Base-by-base conservation (phyloP, 2,329 filamentous ascomycete genomes). In the Ceratocystis diversiconidia region DNA sequence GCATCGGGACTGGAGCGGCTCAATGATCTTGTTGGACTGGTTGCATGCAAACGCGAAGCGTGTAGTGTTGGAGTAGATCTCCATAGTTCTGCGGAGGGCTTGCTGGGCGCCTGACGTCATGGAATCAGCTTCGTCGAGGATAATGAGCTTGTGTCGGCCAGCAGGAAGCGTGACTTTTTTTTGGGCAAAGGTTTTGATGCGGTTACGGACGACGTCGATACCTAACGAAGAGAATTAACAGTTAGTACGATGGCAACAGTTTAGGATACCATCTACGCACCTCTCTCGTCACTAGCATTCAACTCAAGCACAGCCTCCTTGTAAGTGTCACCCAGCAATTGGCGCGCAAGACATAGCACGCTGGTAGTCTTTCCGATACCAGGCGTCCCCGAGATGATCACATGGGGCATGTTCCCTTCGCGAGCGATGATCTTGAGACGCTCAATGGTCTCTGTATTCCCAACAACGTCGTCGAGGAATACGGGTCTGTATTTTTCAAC, bases 381-480 rank as follows among this genome's bases (percentile, higher is more conserved):
- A 22, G 94, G 94, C 91, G 96, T 97, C 68, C 94, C 94, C n/a
- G 90, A 96, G 72, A 99, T 97, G 76, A 99, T 97, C 72, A 99
- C 85, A 77, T 99, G 94, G 1, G 94, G 94, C 92, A 99, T 96
- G 77, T 99, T 99, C 71, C 94, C 94, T 78, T 97, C 94, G 76
- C 92, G 94, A 60, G 94, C 92, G 71, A 99, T 97, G 72, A 99
- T 97, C 74, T 97, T 97, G 71, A 99, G 80, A 65, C 94, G 88
- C 75, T 97, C 92, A 71, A 99, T 91, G 0, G 94, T 99, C 75
- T 99, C 94, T 22, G 90, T 95, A 76, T 99, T 99, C 73, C 94
- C 94, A 65, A 99, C 94, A 64, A 99, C 87, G 77, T 99, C 92
- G 77, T 97, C 91, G 36, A 99, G 85, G 76, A 95, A 95, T 64